Conservation (phyloP, 1,139 yeast species). For the Arxiozyma slooffiae region DNA sequence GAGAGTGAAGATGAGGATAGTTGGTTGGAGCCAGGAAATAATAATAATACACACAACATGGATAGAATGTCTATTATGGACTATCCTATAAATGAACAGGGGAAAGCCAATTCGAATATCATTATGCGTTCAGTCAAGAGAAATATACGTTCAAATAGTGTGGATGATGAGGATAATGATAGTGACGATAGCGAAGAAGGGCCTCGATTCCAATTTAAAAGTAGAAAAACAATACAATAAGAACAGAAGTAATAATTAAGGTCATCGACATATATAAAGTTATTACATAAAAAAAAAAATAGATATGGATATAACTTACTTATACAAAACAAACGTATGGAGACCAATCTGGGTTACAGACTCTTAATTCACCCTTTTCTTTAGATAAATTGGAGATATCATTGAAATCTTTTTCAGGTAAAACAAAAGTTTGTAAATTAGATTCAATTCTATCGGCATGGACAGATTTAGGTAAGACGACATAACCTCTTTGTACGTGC, state of each 20-base stretch:
- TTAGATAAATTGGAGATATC: conserved; percentile 39
- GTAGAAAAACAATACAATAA: conserved; percentile 6
- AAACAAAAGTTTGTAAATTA: conserved; percentile 45
- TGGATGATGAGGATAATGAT: conserved; percentile 3
- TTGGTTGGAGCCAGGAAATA: neutral
- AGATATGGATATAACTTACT: conserved; percentile 6
- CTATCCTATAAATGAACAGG: neutral
- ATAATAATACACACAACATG: neutral
- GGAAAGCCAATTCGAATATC: neutral
- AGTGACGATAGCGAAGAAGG: conserved; percentile 25
- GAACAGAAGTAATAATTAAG: neutral
- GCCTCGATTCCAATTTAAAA: conserved; percentile 33
- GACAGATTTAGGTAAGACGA: conserved; percentile 66
- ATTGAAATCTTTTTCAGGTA: conserved; percentile 47
- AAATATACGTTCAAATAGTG: neutral
- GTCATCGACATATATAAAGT: neutral
- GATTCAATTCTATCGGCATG: conserved; percentile 49
- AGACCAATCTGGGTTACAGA: conserved; percentile 37
- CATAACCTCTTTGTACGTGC: conserved; percentile 61
- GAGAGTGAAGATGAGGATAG: neutral
- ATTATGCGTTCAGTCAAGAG: neutral
- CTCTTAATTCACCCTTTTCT: conserved; percentile 42
- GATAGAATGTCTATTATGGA: no score
- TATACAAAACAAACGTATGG: conserved; percentile 25
- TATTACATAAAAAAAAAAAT: neutral